Percentiles rank a stretch among this genome's conserved stretches.
phyloP scores from a whole-genome alignment of 2,329 filamentous ascomycete species.

The Blastomyces parvus region DNA sequence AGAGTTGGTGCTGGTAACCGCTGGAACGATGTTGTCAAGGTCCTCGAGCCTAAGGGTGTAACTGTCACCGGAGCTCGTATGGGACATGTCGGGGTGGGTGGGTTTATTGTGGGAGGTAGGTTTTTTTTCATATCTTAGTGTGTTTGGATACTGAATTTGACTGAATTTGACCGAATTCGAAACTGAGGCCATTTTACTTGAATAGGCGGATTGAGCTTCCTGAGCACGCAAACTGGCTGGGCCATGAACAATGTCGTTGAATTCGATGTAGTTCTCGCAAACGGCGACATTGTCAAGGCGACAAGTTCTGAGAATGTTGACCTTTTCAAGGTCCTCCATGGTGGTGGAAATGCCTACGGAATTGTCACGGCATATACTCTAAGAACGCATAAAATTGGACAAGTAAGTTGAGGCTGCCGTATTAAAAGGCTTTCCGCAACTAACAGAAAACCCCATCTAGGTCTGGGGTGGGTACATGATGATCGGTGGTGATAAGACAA shows the following conservation, averaged over 20 bases:
- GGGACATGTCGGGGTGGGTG: slow-evolving; percentile 41
- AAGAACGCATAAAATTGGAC: slow-evolving; percentile 25
- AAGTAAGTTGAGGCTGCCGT: slow-evolving; percentile 16
- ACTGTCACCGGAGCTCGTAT: slow-evolving; percentile 39
- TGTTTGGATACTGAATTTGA: neutral
- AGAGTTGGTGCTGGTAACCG: slow-evolving; percentile 30
- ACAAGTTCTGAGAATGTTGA: slow-evolving; percentile 32
- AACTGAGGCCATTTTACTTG: slow-evolving; percentile 23
- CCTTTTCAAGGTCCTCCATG: slow-evolving; percentile 35
- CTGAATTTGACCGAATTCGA: neutral
- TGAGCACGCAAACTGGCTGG: slow-evolving; percentile 34
- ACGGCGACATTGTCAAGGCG: slow-evolving; percentile 37
- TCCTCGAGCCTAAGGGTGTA: slow-evolving; percentile 24
- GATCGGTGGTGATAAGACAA: slow-evolving; percentile 30
- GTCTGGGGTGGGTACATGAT: slow-evolving; percentile 43
- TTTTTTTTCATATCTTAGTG: slow-evolving; percentile 8
- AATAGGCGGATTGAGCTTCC: slow-evolving; percentile 35
- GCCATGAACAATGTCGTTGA: slow-evolving; percentile 40
- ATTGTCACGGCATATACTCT: slow-evolving; percentile 35
- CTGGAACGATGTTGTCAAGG: slow-evolving; percentile 29
- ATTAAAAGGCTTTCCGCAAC: slow-evolving; percentile 10
- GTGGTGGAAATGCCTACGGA: slow-evolving; percentile 38
- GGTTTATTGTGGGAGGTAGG: slow-evolving; percentile 38
- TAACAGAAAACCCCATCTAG: slow-evolving; percentile 13
- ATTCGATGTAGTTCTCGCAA: slow-evolving; percentile 41